These are phyloP conservation scores for Eucalyptus tenuipes DNA, from an alignment of 345 rosid genomes.

Conservation along the genomic window DNA sequence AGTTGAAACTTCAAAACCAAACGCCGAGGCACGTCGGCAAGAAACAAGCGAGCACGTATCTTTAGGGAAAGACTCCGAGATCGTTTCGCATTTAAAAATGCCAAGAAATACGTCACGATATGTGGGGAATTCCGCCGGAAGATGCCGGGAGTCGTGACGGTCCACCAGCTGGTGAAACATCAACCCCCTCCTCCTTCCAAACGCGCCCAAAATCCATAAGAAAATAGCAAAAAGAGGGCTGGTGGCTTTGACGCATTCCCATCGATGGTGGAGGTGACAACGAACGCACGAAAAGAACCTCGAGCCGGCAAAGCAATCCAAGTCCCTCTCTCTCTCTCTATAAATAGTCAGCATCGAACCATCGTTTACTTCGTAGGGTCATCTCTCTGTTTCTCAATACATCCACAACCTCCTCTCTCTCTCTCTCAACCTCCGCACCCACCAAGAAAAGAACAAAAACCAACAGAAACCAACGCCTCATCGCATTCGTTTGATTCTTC, in stretches of 20 bases:
- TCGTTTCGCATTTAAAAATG: not conserved
- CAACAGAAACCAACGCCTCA: not conserved
- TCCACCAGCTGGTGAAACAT: not conserved
- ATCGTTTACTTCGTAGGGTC: not conserved
- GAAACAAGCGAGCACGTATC: not conserved
- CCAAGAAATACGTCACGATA: not conserved
- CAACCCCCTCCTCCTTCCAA: not conserved
- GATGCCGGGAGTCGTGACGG: not conserved
- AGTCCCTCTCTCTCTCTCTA: not conserved
- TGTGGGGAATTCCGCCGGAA: not conserved
- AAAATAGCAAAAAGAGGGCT: not conserved
- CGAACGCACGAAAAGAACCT: not conserved
- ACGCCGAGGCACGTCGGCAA: not conserved
- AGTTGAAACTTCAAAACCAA: not conserved
- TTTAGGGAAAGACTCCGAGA: not conserved
- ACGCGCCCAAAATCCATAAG: not conserved
- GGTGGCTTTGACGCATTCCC: not conserved
- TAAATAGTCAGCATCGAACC: not conserved
- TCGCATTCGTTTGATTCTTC: not conserved
- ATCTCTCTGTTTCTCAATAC: not conserved
- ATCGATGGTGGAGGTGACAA: not conserved
- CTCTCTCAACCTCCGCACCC: not conserved
- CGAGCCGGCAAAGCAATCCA: not conserved
- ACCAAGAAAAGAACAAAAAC: not conserved
- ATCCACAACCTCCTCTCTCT: not conserved